Evolutionary conservation across 306 rosid genomes (phyloP), one percentile per base, ranked within the genome.

Genomic region (Trifolium dubium): DNA sequence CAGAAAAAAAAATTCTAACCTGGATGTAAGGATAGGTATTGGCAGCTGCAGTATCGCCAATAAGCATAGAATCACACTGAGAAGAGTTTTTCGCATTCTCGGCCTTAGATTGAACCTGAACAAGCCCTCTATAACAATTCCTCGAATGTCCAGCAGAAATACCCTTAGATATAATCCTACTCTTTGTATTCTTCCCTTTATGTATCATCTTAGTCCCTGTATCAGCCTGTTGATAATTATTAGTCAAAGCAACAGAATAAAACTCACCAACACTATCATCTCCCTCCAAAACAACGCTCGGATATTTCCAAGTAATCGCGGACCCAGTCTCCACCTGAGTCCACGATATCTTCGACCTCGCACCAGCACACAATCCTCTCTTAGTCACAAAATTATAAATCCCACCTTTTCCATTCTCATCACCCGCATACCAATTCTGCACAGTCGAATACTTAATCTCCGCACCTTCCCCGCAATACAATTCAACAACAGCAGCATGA

Each of bases 201-300:
- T 93, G 98, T 59, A 93, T 93, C 98, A 93, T 93, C 87, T 93
- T 93, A 2, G 98, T 93, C 63, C 97, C 97, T 0, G 98, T 93
- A 61, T 93, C 98, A 1, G 97, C 98, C 77, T 93, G 97, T 54
- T 93, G 98, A 85, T 88, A 40, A 56, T 93, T 93, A 83, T 93
- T 93, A 0, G 97, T 93, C 89, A 93, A 77, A 17, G 98, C 97
- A 56, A 93, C 97, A 0, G 97, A 93, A 80, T 93, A 93, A 78
- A 93, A 93, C 78, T 93, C 97, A 4, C 98, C 98, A 5, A 93
- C 89, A 30, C 88, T 83, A 63, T 83, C 97, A 83, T 93, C 98
- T 1, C 98, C 98, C 82, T 93, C 98, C 87, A 93, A 81, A 71
- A 93, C 83, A 77, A 93, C 97, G 77, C 98, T 93, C 0, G 98